Percentiles rank a stretch among this genome's conserved stretches.
Conservation (phyloP, 768 basidiomycete genomes). For the Suillus lakei region DNA sequence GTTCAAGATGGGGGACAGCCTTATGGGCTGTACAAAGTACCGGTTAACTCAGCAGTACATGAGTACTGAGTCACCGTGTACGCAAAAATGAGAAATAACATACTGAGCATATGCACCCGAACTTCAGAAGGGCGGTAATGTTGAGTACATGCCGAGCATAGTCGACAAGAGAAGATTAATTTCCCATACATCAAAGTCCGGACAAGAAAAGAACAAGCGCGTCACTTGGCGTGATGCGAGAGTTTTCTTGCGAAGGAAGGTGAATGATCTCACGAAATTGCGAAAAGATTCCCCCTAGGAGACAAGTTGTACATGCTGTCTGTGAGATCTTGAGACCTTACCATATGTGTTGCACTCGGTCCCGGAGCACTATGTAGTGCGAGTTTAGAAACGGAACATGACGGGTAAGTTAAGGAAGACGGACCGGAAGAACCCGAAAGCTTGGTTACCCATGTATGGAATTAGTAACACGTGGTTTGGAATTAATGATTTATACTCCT, state of each 20-base stretch:
- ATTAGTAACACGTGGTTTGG: slow-evolving; percentile 1
- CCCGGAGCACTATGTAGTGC: not conserved
- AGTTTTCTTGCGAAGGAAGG: not conserved
- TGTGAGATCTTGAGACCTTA: not conserved
- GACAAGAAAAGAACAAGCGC: not conserved
- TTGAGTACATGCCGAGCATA: not conserved
- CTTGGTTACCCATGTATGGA: slow-evolving; percentile 1
- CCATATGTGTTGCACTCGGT: not conserved
- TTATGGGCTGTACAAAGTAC: not conserved
- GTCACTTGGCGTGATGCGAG: not conserved
- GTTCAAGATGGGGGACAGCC: not conserved
- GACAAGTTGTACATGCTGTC: not conserved
- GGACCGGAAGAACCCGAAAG: slow-evolving; percentile 3
- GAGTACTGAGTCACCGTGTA: not conserved
- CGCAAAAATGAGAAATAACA: not conserved
- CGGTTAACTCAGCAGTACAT: not conserved
- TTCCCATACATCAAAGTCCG: not conserved
- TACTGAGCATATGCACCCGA: not conserved
- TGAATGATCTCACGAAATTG: not conserved
- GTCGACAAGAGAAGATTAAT: not conserved
- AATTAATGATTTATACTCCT: slow-evolving; percentile 11
- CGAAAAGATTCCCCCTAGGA: not conserved
- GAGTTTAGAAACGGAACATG: not conserved
- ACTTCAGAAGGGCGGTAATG: not conserved
- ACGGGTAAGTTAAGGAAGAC: not conserved